Conservation (phyloP, 257 asterid genomes). For the Forsythia suspensa region DNA sequence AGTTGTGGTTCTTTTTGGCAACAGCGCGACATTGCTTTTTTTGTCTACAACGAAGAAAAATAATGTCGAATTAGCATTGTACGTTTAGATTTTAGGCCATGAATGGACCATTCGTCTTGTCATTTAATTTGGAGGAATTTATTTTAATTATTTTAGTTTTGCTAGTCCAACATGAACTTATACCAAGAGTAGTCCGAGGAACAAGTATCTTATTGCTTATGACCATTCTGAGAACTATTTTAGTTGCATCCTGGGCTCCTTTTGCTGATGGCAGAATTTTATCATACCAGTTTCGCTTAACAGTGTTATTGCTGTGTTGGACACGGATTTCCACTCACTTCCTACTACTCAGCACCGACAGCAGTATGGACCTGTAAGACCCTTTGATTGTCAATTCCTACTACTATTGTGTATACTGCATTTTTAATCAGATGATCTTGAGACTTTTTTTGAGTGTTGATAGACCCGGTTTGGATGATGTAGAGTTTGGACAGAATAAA, state of each 20-base stretch:
- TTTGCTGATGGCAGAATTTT: constrained; percentile 28
- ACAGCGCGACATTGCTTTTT: neutral
- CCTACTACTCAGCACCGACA: constrained; percentile 95
- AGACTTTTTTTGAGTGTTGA: constrained; percentile 7
- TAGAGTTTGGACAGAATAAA: constrained; percentile 98
- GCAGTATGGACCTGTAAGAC: constrained; percentile 97
- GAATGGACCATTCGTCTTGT: neutral
- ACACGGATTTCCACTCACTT: constrained; percentile 97
- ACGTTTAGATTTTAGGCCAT: neutral
- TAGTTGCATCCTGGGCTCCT: constrained; percentile 13
- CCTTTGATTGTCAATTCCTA: constrained; percentile 17
- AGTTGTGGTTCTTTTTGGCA: neutral
- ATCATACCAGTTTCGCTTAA: constrained; percentile 72
- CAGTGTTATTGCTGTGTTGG: constrained; percentile 95
- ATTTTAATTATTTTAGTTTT: neutral
- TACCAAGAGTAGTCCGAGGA: constrained; percentile 15
- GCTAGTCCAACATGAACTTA: constrained; percentile 4
- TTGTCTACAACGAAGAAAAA: neutral
- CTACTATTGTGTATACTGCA: neutral
- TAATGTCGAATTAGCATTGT: neutral
- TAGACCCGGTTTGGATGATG: constrained; percentile 27
- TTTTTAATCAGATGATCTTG: constrained; percentile 12
- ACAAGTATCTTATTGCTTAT: constrained; percentile 2
- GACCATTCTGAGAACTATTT: neutral
- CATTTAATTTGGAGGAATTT: neutral